Conservation (phyloP, 805 yeast species). For the Candida sithepensis region DNA sequence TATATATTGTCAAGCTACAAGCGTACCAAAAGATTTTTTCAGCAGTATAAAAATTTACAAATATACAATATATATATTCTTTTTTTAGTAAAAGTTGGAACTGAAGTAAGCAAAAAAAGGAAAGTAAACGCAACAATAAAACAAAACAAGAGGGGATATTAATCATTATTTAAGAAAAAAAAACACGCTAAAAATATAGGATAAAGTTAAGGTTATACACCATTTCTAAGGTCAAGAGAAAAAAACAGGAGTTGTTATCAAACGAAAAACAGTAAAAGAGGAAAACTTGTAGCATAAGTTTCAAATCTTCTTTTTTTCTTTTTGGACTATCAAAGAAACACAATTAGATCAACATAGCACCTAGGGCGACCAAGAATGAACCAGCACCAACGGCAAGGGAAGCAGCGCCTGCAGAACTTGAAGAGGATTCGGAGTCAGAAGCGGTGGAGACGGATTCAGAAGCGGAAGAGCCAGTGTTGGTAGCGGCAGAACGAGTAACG, state of each 20-base stretch:
- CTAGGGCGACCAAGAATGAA: conserved; percentile 16
- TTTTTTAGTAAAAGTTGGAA: neutral
- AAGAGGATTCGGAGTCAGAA: conserved; percentile 5
- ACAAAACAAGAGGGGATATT: neutral
- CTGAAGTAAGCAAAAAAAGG: neutral
- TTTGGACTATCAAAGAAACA: neutral
- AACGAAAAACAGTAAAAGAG: neutral
- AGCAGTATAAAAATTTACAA: no score
- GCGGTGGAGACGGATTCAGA: conserved; percentile 2
- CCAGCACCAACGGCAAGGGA: conserved; percentile 15
- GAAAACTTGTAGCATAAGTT: no score
- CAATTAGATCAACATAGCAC: conserved; percentile 16
- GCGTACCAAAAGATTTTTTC: no score
- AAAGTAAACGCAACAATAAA: no score
- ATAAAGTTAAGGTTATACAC: neutral
- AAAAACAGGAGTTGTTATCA: no score
- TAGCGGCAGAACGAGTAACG: neutral
- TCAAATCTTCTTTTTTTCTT: neutral
- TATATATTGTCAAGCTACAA: no score
- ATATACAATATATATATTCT: no score
- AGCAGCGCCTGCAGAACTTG: conserved; percentile 12
- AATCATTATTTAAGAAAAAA: neutral
- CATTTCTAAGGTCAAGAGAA: no score
- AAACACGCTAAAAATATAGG: neutral
- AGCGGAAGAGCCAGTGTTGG: neutral